Base-by-base conservation (phyloP, 2,329 filamentous ascomycete species). In the Aspergillus japonicus region DNA sequence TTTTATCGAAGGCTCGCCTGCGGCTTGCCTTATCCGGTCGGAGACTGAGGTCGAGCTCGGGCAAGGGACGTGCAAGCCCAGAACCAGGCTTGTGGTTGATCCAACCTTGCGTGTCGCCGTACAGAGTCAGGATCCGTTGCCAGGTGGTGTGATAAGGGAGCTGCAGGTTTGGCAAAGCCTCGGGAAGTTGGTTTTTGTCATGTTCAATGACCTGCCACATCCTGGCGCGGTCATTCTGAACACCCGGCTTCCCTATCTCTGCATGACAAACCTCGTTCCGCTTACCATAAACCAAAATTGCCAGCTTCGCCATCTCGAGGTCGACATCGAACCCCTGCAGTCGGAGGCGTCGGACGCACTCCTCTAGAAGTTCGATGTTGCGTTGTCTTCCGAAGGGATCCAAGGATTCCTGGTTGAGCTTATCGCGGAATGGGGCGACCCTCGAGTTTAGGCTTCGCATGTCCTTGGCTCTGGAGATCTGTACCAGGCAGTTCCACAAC, bases 351-450 rank as follows among this genome's bases (percentile, higher is more conserved):
- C 7, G 5, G 7, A 56, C 48, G 12, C 35, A 53, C 23, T 31
- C 21, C 3, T 53, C 33, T 16, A 53, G 33, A 21, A 14, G 5
- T 42, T 52, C 24, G 12, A 33, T 33, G 7, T 14, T 51, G 21
- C 10, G 47, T n/a, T 29, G 31, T 57, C 19, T 39, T 23, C 14
- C 42, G 31, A 26, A 31, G 26, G 48, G 33, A 49, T 52, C 49
- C 16, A 24, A 11, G 8, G 35, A 52, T 24, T 57, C 55, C 26
- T 21, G 8, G 19, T 48, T 57, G 31, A 57, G 48, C 55, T 57
- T 57, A 35, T 57, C 48, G 47, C 48, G 55, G 19, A 57, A 35
- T 16, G 16, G 14, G 29, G 51, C 33, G 19, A 57, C 54, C 39
- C 5, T 24, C 7, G 8, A 42, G 5, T 14, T 14, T 7, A 19